These are phyloP conservation scores for Paraleonurus japonicus DNA, from an alignment of 257 asterid genomes.

Conservation along the genomic window DNA sequence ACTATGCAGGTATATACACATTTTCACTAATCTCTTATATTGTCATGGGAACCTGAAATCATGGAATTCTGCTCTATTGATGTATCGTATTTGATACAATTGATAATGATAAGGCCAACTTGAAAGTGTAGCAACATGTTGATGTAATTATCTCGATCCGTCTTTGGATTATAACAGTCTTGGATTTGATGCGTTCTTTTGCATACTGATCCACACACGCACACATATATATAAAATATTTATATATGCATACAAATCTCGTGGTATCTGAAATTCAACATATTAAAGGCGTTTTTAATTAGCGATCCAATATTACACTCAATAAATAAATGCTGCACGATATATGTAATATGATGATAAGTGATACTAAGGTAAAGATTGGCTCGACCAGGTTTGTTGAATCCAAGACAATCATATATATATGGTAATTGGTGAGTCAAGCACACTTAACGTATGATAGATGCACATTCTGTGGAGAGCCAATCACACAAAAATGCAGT, in stretches of 20 bases:
- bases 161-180: background rate
- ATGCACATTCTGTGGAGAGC: background rate
- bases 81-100: background rate
- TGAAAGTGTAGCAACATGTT: constrained; percentile 4
- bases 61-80: background rate
- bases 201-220: background rate
- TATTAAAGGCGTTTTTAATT: background rate
- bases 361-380: background rate
- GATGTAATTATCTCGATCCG: background rate
- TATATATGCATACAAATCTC: background rate
- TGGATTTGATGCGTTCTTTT: background rate
- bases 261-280: background rate
- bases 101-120: background rate
- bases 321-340: background rate
- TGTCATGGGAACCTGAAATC: background rate
- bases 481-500: background rate
- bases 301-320: background rate
- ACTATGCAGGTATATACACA: constrained; percentile 49
- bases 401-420: background rate
- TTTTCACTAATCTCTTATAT: constrained; percentile 7
- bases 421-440: background rate
- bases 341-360: background rate
- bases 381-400: background rate
- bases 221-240: too few species aligned
- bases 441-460: background rate